These are phyloP conservation scores for Ascochyta clinopodiicola DNA, from an alignment of 2,329 filamentous ascomycete genomes.

Conservation along the genomic window DNA sequence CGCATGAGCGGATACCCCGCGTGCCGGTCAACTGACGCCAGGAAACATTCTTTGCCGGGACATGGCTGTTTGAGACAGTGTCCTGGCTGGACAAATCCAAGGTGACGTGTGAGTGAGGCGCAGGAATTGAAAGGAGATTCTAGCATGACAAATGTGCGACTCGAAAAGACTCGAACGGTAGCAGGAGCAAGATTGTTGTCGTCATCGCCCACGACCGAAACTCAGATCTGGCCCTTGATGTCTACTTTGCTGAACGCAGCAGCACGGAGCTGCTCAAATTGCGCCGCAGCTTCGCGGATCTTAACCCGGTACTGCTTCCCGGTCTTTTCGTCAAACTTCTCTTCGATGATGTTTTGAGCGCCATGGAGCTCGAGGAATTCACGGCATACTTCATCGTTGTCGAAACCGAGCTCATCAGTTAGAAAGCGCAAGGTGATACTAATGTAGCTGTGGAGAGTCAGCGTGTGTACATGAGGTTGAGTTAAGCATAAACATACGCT, in stretches of 20 bases:
- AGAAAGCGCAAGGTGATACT: slow-evolving; percentile 88
- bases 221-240: slow-evolving; percentile 95
- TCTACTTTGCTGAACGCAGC: slow-evolving; percentile 86
- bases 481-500: slow-evolving; percentile 72
- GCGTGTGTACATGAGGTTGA: slow-evolving; percentile 29
- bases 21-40: slow-evolving; percentile 35
- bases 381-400: slow-evolving; percentile 86
- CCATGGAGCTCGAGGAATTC: slow-evolving; percentile 87
- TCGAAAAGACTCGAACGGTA: slow-evolving; percentile 14
- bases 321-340: slow-evolving; percentile 63
- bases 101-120: slow-evolving; percentile 32
- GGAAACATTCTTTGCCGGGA: slow-evolving; percentile 27
- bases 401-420: slow-evolving; percentile 94
- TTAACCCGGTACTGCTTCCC: slow-evolving; percentile 51
- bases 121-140: slow-evolving; percentile 30
- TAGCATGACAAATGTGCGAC: slow-evolving; percentile 17
- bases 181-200: slow-evolving; percentile 1
- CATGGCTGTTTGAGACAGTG: slow-evolving; percentile 29
- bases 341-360: slow-evolving; percentile 77
- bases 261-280: slow-evolving; percentile 77
- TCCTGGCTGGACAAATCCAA: slow-evolving; percentile 16
- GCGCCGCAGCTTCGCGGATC: slow-evolving; percentile 64
- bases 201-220: slow-evolving; percentile 4
- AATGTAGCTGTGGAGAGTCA: slow-evolving; percentile 78
- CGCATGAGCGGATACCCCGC: slow-evolving; percentile 42